Percentiles rank a stretch among this genome's conserved stretches.
phyloP scores from a whole-genome alignment of 2,329 filamentous ascomycete genomes.

The Phaeosphaeria sp. region DNA sequence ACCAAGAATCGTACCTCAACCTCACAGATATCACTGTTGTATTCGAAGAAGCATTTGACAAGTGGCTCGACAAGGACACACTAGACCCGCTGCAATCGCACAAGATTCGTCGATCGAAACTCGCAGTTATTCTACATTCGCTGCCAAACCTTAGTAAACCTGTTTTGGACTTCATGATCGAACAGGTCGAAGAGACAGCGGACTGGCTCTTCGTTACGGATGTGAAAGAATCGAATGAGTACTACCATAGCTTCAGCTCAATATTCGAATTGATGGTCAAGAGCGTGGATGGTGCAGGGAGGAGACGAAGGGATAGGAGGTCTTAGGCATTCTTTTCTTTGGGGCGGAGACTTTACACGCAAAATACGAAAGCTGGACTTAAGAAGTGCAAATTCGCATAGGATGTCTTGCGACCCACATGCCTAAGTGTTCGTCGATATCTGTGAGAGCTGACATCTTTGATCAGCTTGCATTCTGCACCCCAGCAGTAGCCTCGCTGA shows the following conservation, averaged over 20 bases:
- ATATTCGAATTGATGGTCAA: constrained; percentile 32
- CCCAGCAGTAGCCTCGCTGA: background rate
- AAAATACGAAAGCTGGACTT: background rate
- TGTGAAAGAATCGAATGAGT: constrained; percentile 28
- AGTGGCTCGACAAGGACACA: constrained; percentile 29
- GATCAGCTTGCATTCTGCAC: too few species aligned
- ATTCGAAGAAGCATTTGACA: constrained; percentile 41
- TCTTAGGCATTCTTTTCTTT: background rate
- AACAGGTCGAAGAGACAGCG: constrained; percentile 37
- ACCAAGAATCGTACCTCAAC: constrained; percentile 36
- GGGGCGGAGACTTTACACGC: background rate
- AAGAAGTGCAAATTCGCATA: background rate
- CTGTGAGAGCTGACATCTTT: too few species aligned
- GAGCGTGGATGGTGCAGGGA: constrained; percentile 21
- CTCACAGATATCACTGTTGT: constrained; percentile 41
- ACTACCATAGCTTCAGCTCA: constrained; percentile 36
- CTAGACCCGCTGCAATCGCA: constrained; percentile 29
- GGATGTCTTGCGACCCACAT: too few species aligned
- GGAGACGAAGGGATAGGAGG: background rate
- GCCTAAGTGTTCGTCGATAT: too few species aligned
- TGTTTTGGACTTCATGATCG: constrained; percentile 35
- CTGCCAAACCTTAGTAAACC: constrained; percentile 31
- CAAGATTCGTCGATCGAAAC: constrained; percentile 24
- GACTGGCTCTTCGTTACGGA: constrained; percentile 41
- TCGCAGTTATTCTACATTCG: constrained; percentile 37